Base-by-base conservation (phyloP, 257 asterid species). In the Petunia secreta region DNA sequence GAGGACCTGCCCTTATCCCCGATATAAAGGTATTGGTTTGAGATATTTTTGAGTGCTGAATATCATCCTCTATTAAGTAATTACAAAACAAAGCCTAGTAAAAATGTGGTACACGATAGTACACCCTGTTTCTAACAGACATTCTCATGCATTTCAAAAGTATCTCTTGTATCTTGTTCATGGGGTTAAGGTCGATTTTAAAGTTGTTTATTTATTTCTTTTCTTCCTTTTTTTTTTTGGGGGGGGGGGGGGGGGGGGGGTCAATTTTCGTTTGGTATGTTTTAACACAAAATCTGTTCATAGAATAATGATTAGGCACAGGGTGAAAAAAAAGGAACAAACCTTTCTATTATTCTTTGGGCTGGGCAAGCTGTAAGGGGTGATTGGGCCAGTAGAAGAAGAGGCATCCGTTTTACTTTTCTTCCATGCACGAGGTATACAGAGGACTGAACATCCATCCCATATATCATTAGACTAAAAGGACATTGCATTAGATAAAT, bases 1-100 rank as follows among this genome's bases (percentile, higher is more conserved):
- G 99, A 1, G 99, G 99, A 1, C 99, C 97, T 41, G 98, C 99
- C 40, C 97, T 96, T 80, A 91, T 96, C 80, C 99, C 99, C 77
- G 79, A 81, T 83, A 90, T 96, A 5, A 96, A 96, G 99, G 98
- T 94, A 89, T 64, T 55, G 54, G 68, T 71, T n/a, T 74, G 15
- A 13, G 53, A 55, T 5, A 13, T 63, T 39, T 71, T 5, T 7
- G 37, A 55, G 39, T 11, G 14, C 34, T 65, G 50, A 67, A 67
- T 67, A 39, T 39, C 6, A n/a, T 63, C 15, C 8, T 25, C 37
- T 1, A 3, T 58, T 58, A 58, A 16, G 68, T 38, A 63, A 63
- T 16, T 63, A 41, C 9, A 38, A 63, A 6, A 38, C 48, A 39
- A 67, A 38, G 75, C 10, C 38, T n/a, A 15, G 16, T 41, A 34